These are phyloP conservation scores for Nicotiana tomentosiformis DNA, from an alignment of 257 asterid genomes.

Conservation along the genomic window DNA sequence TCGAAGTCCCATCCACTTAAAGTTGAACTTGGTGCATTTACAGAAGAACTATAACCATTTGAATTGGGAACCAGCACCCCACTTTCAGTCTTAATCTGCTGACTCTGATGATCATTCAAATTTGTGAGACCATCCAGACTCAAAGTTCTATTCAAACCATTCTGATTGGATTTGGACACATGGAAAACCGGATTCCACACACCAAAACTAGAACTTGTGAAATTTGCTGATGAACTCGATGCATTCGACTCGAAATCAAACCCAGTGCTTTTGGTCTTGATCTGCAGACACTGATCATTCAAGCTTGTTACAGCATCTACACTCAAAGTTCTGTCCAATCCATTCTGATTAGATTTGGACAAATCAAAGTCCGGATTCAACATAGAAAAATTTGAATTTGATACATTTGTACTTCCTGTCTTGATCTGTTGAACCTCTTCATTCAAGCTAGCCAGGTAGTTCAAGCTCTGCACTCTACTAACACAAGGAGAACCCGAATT, in stretches of 20 bases:
- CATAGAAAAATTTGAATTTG: not conserved
- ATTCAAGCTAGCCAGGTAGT: conserved; percentile 4
- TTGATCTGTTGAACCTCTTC: conserved; percentile 2
- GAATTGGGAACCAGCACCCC: conserved; percentile 23
- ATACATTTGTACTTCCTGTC: not conserved
- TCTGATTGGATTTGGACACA: conserved; percentile 12
- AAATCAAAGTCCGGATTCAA: not conserved
- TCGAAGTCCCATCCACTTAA: conserved; percentile 16
- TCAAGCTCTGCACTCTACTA: conserved; percentile 11
- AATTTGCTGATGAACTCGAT: not conserved
- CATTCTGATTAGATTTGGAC: not conserved
- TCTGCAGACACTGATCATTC: conserved; percentile 7
- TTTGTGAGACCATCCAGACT: conserved; percentile 12
- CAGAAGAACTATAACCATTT: conserved; percentile 14
- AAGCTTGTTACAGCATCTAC: conserved; percentile 10
- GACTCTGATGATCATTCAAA: conserved; percentile 24
- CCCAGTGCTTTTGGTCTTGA: not conserved
- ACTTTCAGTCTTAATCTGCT: conserved; percentile 26
- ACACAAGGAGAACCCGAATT: conserved; percentile 4
- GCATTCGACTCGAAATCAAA: not conserved
- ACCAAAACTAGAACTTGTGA: conserved; percentile 2
- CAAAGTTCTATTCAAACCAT: conserved; percentile 2
- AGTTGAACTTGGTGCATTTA: conserved; percentile 19
- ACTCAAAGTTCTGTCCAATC: conserved; percentile 2
- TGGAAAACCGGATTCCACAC: not conserved